Conservation (phyloP, 495 filamentous ascomycete species). For the Penicillium flavigenum region DNA sequence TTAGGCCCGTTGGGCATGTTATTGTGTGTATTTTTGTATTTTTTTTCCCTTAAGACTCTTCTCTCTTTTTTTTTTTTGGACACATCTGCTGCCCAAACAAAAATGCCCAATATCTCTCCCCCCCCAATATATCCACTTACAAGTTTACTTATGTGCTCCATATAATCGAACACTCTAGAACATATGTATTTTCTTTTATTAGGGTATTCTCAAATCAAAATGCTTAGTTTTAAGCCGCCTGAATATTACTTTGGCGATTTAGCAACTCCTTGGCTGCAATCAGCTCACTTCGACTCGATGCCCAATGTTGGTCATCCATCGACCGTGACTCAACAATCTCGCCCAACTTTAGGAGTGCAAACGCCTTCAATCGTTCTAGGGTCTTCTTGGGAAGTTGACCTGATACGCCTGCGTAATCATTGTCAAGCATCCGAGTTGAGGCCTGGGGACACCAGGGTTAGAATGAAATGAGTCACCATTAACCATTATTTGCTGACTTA, state of each 20-base stretch:
- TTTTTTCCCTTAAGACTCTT: neutral
- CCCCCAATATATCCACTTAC: no score
- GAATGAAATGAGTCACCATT: neutral
- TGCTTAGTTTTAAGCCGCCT: neutral
- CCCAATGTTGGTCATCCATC: constrained; percentile 58
- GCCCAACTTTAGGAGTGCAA: constrained; percentile 70
- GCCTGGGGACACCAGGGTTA: constrained; percentile 15
- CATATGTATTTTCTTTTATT: neutral
- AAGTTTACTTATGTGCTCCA: no score
- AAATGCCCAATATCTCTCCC: constrained; percentile 21
- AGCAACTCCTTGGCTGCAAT: constrained; percentile 75
- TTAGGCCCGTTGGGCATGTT: constrained; percentile 13
- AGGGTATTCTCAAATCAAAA: constrained; percentile 3
- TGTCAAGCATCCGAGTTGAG: constrained; percentile 24
- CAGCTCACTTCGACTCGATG: constrained; percentile 71
- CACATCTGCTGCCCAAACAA: constrained; percentile 24
- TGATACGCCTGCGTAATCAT: constrained; percentile 12
- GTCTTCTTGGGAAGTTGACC: constrained; percentile 44
- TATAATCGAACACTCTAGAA: constrained; percentile 3
- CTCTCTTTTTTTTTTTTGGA: neutral
- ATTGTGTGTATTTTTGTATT: constrained; percentile 1
- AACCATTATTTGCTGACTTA: constrained; percentile 37
- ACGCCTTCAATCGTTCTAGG: constrained; percentile 65
- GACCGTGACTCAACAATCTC: constrained; percentile 68
- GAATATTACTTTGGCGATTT: constrained; percentile 29